These are phyloP conservation scores for Ustilago xerochloae DNA, from an alignment of 1,284 basidiomycete genomes.

Conservation along the genomic window DNA sequence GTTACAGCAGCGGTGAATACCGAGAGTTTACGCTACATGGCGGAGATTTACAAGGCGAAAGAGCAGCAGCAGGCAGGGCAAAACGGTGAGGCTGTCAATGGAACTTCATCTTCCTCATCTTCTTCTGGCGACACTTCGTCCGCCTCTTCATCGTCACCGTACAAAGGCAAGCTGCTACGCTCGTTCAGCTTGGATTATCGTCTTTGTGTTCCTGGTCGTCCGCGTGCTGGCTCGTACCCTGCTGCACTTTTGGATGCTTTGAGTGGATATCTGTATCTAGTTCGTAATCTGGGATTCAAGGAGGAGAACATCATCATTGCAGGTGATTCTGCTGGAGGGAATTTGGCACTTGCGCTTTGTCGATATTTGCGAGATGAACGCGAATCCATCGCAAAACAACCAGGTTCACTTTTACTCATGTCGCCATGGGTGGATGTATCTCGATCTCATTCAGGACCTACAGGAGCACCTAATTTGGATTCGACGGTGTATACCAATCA, in stretches of 20 bases:
- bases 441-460: slow-evolving; percentile 62
- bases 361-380: slow-evolving; percentile 67
- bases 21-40: slow-evolving; percentile 48
- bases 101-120: slow-evolving; percentile 7
- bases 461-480: slow-evolving; percentile 53
- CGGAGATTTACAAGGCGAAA: slow-evolving; percentile 43
- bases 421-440: slow-evolving; percentile 66
- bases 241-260: slow-evolving; percentile 62
- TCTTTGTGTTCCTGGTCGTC: slow-evolving; percentile 53
- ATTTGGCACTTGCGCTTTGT: slow-evolving; percentile 74
- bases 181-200: slow-evolving; percentile 64
- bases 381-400: slow-evolving; percentile 28
- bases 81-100: too few relatives aligned
- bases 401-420: slow-evolving; percentile 54
- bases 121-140: too few relatives aligned
- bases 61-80: slow-evolving; percentile 7
- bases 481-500: slow-evolving; percentile 50
- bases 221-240: slow-evolving; percentile 55
- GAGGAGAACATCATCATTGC: slow-evolving; percentile 74
- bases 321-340: slow-evolving; percentile 80
- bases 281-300: slow-evolving; percentile 50
- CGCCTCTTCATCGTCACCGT: not conserved
- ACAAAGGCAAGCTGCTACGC: slow-evolving; percentile 41
- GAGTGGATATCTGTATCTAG: slow-evolving; percentile 61
- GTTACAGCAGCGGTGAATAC: slow-evolving; percentile 58